Evolutionary conservation across 202 grass and related monocot genomes (phyloP).

Genomic region (Zoysia matrella): DNA sequence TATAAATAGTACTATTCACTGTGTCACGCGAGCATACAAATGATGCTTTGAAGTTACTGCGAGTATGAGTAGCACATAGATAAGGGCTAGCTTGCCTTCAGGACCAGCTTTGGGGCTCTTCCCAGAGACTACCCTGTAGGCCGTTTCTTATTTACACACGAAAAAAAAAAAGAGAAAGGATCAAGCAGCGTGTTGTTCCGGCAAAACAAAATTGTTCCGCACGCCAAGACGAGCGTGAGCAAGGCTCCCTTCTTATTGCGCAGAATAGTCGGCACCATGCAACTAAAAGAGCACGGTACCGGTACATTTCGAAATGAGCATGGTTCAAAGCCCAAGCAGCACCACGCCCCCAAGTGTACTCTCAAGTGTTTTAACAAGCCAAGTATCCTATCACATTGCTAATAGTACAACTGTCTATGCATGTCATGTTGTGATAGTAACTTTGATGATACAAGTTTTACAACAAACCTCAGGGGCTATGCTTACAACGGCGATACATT

Average conservation of each 20-base stretch:
- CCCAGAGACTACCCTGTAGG: neutral
- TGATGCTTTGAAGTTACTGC: conserved; percentile 48
- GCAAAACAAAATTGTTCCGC: neutral
- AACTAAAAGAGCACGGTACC: neutral
- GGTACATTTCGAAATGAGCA: neutral
- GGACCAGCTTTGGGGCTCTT: neutral
- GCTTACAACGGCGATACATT: conserved; percentile 67
- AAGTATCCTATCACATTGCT: neutral
- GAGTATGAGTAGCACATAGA: conserved; percentile 20
- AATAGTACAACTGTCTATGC: neutral
- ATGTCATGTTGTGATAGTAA: neutral
- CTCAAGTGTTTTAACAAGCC: no score
- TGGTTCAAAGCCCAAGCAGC: neutral
- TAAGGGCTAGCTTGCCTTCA: conserved; percentile 39
- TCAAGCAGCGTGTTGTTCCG: neutral
- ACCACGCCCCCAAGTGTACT: neutral
- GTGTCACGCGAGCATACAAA: neutral
- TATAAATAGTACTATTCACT: neutral
- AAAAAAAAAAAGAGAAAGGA: no score
- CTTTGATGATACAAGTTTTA: conserved; percentile 29
- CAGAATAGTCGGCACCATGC: neutral
- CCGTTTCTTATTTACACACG: neutral
- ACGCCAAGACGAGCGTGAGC: neutral
- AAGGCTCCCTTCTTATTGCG: neutral
- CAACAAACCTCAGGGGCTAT: neutral